phyloP scores from a whole-genome alignment of 2,329 filamentous ascomycete genomes.

The Cryoendolithus antarcticus region DNA sequence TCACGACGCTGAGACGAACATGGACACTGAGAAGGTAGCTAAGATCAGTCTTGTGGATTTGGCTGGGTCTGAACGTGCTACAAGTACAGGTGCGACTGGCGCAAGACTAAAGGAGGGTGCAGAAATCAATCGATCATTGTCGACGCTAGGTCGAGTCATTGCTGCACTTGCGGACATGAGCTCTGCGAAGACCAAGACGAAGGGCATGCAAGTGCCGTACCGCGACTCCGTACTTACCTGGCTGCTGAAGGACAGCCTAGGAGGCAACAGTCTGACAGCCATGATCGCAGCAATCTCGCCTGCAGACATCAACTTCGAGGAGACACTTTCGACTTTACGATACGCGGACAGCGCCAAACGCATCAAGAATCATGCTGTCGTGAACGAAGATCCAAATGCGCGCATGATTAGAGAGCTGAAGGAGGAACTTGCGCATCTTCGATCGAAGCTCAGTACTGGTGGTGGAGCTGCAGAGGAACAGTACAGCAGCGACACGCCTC shows the following conservation, averaged over 20 bases:
- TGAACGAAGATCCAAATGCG: conserved; percentile 97
- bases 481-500: conserved; percentile 79
- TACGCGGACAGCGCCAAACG: conserved; percentile 97
- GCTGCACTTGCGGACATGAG: conserved; percentile 86
- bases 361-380: conserved; percentile 99
- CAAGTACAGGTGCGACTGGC: conserved; percentile 91
- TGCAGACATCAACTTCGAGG: conserved; percentile 97
- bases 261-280: conserved; percentile 97
- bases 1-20: conserved; percentile 80
- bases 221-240: conserved; percentile 94
- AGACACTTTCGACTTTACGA: conserved; percentile 89
- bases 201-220: conserved; percentile 74
- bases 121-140: conserved; percentile 94
- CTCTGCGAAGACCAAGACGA: conserved; percentile 66
- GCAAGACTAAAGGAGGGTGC: conserved; percentile 93
- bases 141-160: conserved; percentile 93
- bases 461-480: conserved; percentile 44
- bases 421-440: conserved; percentile 75
- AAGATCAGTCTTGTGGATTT: conserved; percentile 97
- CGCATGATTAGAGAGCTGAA: conserved; percentile 98
- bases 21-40: conserved; percentile 95
- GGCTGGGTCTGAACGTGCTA: conserved; percentile 92
- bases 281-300: conserved; percentile 99
- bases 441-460: conserved; percentile 60
- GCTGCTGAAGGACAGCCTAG: conserved; percentile 91